Evolutionary conservation across 345 rosid species (phyloP), one percentile per base, ranked within the genome.

Genomic region (Carallia pectinifolia): DNA sequence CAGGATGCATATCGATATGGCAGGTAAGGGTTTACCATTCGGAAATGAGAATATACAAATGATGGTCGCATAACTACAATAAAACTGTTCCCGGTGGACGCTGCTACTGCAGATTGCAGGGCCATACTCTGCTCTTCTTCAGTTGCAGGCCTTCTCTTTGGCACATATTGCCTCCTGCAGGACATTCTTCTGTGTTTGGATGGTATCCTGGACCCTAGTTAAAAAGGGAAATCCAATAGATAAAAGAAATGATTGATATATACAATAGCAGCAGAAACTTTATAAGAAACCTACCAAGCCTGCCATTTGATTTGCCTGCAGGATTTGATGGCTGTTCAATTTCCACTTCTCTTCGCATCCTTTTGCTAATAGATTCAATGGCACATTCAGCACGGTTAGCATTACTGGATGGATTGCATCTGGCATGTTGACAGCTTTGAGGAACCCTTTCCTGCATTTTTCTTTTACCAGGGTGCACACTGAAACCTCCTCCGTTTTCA

Each of bases 61-160:
- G 86, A 31, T 63, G 85, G 87, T 53, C 70, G 80, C 86, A 87
- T 83, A 52, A 81, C 68, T 44, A 77, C 72, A 67, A 78, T 8
- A 66, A 81, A 82, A 64, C 86, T 81, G 10, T 82, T 71, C 1
- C 61, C 39, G 33, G 69, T 78, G 61, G 69, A 31, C 27, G 78
- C 76, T 56, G 61, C 79, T 60, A 37, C 65, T 19, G 85, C 91
- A 53, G 48, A 71, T 66, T 66, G 68, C 47, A 85, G 18, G 16
- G 81, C 78, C 9, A 44, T 73, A 19, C 19, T 6, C 64, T 68
- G 77, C 71, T 77, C 85, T 38, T 58, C 71, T 44, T 72, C 75
- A 17, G 84, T 70, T 53, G 74, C 71, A 3, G 74, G 58, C 39
- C 67, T 86, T 79, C 82, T 69, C 48, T 55, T 62, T 52, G 81